Conservation (phyloP, 106 monocot genomes). For the Agapanthus africanus region DNA sequence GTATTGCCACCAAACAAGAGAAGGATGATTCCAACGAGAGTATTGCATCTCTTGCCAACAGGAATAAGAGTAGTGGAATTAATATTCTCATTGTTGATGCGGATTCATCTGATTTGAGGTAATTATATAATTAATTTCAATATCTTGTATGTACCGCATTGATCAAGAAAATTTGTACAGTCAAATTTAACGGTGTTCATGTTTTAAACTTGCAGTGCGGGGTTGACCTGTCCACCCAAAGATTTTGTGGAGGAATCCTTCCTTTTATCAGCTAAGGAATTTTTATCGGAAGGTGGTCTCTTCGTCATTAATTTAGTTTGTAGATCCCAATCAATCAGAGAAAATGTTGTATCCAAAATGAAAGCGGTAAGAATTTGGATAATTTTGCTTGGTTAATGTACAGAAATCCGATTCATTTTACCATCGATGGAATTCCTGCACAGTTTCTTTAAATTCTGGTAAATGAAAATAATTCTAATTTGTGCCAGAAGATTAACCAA, state of each 20-base stretch:
- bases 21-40: neutral
- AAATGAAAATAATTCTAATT: neutral
- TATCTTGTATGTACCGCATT: neutral
- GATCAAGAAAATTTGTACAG: neutral
- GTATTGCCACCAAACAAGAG: neutral
- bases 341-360: constrained; percentile 53
- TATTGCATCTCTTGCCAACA: constrained; percentile 12
- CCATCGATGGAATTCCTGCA: neutral
- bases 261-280: constrained; percentile 51
- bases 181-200: neutral
- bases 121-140: neutral
- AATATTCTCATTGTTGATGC: constrained; percentile 85
- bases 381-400: neutral
- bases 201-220: constrained; percentile 37
- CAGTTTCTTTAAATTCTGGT: neutral
- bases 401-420: neutral
- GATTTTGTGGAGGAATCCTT: constrained; percentile 78
- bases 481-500: neutral
- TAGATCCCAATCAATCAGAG: constrained; percentile 55
- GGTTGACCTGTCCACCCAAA: constrained; percentile 74
- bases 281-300: constrained; percentile 58
- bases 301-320: constrained; percentile 88
- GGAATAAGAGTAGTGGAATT: constrained; percentile 5
- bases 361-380: constrained; percentile 44
- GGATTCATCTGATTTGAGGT: constrained; percentile 92